Evolutionary conservation across 2,329 filamentous ascomycete genomes (phyloP), one percentile per base, ranked within the genome.

Genomic region (Colletotrichum sp.): DNA sequence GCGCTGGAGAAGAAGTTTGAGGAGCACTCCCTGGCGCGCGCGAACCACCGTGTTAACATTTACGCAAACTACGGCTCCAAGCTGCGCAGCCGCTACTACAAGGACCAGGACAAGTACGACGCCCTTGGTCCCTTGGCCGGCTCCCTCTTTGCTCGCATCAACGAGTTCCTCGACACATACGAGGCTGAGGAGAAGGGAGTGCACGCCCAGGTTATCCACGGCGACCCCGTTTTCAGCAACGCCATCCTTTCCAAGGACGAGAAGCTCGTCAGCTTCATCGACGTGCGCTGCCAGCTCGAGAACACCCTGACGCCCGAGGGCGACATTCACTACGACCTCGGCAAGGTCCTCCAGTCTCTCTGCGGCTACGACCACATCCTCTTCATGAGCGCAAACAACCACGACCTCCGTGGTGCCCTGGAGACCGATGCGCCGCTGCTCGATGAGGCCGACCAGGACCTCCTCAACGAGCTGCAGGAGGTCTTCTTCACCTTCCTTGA

Each of bases 141-240:
- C 15, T 75, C 74, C n/a, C 77, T 82, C 30, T 82, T 80, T 68
- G 74, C 64, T 52, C 79, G 78, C 16, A 76, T 82, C 9, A 75
- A 79, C 69, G 79, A 79, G 72, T 82, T 81, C 70, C 78, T 82
- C 36, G 80, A 81, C 68, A 79, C 77, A 8, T 82, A 82, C 77
- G 81, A 82, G 74, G 80, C 80, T 55, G 80, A 82, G 63, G 75
- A 81, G 34, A 79, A 80, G 74, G 81, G 78, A 26, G 77, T 80
- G 18, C 77, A 78, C 21, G 78, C 80, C 2, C 69, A 79, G 21
- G 77, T 81, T 9, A 81, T 82, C 72, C 80, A 82, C 74, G 81
- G 81, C 36, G 81, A 82, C 71, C 80, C 81, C 9, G 80, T 82
- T 36, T 82, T 82, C 72, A 80, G 79, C 75, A 82, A 82, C 65